phyloP scores from a whole-genome alignment of 345 rosid species.

The Eucalyptus pauciflora region DNA sequence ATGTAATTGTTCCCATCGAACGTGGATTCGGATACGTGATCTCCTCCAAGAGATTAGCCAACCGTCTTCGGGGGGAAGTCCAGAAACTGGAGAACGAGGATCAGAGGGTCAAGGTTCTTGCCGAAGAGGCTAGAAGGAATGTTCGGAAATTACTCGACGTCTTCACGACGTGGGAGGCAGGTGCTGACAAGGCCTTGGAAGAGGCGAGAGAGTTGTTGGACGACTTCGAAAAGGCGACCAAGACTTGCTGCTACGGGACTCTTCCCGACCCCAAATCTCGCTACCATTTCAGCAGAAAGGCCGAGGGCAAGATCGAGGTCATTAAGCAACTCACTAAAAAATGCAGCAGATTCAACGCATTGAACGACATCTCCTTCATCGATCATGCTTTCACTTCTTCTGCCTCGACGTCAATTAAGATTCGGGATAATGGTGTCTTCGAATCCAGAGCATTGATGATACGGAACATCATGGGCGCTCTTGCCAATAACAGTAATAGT shows the following conservation, averaged over 20 bases:
- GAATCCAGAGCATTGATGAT: rapidly evolving
- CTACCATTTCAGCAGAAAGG: too few species aligned
- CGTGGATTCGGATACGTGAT: not conserved
- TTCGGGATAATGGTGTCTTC: rapidly evolving
- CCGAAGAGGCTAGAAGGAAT: not conserved
- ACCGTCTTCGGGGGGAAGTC: not conserved
- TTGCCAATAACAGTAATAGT: too few species aligned
- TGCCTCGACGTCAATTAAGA: rapidly evolving
- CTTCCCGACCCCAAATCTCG: rapidly evolving
- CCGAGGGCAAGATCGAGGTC: too few species aligned
- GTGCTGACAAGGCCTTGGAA: rapidly evolving
- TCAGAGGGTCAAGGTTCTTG: not conserved
- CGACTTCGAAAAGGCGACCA: too few species aligned
- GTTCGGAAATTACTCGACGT: rapidly evolving
- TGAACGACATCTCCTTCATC: too few species aligned
- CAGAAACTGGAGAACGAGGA: not conserved
- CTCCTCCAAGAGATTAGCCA: not conserved
- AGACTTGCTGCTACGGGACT: too few species aligned
- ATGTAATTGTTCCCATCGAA: not conserved
- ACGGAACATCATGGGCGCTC: rapidly evolving
- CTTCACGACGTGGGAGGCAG: not conserved
- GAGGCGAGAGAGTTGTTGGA: too few species aligned
- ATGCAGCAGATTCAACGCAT: rapidly evolving
- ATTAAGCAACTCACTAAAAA: too few species aligned
- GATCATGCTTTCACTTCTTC: too few species aligned